These are phyloP conservation scores for Knufia petricola DNA, from an alignment of 2,329 filamentous ascomycete species.

Conservation along the genomic window DNA sequence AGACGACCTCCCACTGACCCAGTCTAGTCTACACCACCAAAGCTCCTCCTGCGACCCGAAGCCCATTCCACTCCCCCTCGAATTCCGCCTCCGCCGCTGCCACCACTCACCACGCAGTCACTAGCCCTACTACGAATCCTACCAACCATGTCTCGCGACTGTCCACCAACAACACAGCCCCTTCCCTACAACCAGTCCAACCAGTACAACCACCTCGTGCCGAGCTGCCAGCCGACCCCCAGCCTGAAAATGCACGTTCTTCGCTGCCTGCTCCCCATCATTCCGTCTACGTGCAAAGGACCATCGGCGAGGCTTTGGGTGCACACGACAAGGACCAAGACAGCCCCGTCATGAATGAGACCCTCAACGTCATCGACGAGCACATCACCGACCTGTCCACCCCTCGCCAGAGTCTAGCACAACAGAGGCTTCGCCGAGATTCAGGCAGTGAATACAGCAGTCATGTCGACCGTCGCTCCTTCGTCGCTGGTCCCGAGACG, in stretches of 20 bases:
- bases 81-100: constrained; percentile 7
- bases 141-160: constrained; percentile 16
- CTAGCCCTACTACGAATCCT: too few species aligned
- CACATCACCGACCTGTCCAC: constrained; percentile 81
- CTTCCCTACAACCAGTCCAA: constrained; percentile 16
- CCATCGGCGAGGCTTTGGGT: constrained; percentile 38
- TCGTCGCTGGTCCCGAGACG: constrained; percentile 88
- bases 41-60: constrained; percentile 11
- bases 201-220: background rate
- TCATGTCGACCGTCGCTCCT: constrained; percentile 64
- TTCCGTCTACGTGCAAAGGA: constrained; percentile 33
- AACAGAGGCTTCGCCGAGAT: constrained; percentile 31
- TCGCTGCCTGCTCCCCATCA: constrained; percentile 31
- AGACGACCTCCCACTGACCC: constrained; percentile 9
- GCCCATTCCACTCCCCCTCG: background rate
- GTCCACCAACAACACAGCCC: constrained; percentile 15
- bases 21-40: constrained; percentile 21
- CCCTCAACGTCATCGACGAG: constrained; percentile 90
- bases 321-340: constrained; percentile 52
- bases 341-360: constrained; percentile 83
- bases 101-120: constrained; percentile 3
- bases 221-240: background rate
- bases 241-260: constrained; percentile 25
- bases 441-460: constrained; percentile 87
- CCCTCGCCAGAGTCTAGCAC: constrained; percentile 43